These are phyloP conservation scores for Lepidopterella palustris DNA, from an alignment of 495 filamentous ascomycete genomes.

Conservation along the genomic window DNA sequence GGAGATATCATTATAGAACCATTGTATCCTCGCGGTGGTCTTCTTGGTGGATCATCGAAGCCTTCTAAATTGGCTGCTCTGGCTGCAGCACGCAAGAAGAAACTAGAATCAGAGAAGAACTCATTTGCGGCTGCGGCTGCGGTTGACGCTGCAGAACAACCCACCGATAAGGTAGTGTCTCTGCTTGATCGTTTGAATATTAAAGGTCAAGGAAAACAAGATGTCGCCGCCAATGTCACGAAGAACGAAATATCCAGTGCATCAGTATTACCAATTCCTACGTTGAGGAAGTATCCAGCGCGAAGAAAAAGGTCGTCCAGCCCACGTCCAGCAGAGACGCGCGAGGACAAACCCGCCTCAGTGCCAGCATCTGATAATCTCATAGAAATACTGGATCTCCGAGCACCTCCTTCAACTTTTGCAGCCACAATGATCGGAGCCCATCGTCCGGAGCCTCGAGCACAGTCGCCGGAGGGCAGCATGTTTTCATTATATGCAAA, in stretches of 20 bases:
- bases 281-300: constrained; percentile 14
- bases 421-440: constrained; percentile 59
- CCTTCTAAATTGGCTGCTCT: constrained; percentile 84
- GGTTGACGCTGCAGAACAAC: constrained; percentile 12
- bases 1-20: constrained; percentile 61
- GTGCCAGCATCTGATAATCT: constrained; percentile 2
- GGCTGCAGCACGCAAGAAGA: constrained; percentile 81
- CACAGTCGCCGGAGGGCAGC: constrained; percentile 28
- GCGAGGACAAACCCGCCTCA: constrained; percentile 7
- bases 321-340: constrained; percentile 25
- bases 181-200: constrained; percentile 32
- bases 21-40: constrained; percentile 50
- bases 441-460: constrained; percentile 10
- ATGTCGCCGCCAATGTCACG: neutral
- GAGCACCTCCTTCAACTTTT: constrained; percentile 47
- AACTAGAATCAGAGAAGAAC: constrained; percentile 64
- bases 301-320: constrained; percentile 16
- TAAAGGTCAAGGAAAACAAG: constrained; percentile 7
- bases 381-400: constrained; percentile 25
- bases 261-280: neutral
- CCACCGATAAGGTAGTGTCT: constrained; percentile 23
- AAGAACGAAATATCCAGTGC: neutral
- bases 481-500: constrained; percentile 47
- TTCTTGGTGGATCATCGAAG: constrained; percentile 76
- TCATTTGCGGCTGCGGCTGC: constrained; percentile 23